Evolutionary conservation across 225 moss, liverwort and hornwort genomes (phyloP).

Genomic region (Neckera pumila): DNA sequence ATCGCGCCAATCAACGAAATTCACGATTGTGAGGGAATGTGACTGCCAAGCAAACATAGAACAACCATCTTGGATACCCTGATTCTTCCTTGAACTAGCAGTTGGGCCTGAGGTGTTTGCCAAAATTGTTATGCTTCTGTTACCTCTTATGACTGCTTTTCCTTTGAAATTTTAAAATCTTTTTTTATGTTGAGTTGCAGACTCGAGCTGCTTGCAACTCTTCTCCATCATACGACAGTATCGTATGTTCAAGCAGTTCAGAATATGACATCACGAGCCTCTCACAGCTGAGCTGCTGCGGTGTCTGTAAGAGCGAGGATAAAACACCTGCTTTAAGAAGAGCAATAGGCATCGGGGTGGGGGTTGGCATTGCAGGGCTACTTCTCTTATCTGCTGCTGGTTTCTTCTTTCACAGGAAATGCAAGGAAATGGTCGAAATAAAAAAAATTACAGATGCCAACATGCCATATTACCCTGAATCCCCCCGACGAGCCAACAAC

Average conservation of each 20-base stretch:
- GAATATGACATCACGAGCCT: not conserved
- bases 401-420: not conserved
- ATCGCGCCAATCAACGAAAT: too few relatives aligned
- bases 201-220: not conserved
- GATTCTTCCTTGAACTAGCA: too few relatives aligned
- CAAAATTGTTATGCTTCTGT: not conserved
- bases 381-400: not conserved
- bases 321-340: not conserved
- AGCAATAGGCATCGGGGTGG: not conserved
- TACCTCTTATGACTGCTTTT: not conserved
- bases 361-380: not conserved
- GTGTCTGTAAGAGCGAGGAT: not conserved
- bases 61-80: too few relatives aligned
- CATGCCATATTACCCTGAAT: not conserved
- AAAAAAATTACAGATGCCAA: not conserved
- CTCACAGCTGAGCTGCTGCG: not conserved
- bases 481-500: not conserved
- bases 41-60: too few relatives aligned
- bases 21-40: too few relatives aligned
- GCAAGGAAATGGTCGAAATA: not conserved
- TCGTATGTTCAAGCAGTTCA: not conserved
- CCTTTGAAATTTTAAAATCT: not conserved
- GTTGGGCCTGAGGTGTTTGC: too few relatives aligned
- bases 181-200: not conserved
- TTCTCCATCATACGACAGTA: not conserved